Evolutionary conservation across 2,329 filamentous ascomycete genomes (phyloP).

Genomic region (Pseudogymnoascus sp.): DNA sequence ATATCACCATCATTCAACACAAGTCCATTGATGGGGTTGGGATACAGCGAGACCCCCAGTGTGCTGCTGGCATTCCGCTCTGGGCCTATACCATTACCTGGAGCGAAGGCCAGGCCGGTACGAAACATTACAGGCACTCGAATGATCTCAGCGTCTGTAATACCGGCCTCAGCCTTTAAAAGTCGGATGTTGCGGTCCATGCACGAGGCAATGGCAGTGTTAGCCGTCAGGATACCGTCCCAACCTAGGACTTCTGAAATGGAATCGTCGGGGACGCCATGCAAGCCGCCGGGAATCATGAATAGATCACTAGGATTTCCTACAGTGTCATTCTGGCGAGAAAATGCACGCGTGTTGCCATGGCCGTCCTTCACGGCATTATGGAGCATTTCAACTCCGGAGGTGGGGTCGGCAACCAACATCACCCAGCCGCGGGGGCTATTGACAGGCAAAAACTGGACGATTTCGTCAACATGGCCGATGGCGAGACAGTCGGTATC

Average conservation of each 20-base stretch:
- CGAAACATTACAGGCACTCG: background rate
- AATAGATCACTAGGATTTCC: background rate
- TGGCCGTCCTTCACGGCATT: slow-evolving; percentile 11
- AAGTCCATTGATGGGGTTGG: slow-evolving; percentile 11
- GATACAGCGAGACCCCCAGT: slow-evolving; percentile 12
- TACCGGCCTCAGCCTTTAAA: background rate
- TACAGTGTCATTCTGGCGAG: background rate
- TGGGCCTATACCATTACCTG: background rate
- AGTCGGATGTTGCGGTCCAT: background rate
- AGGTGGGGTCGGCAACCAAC: slow-evolving; percentile 19
- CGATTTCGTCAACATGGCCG: slow-evolving; percentile 32
- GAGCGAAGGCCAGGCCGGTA: background rate
- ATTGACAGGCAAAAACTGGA: slow-evolving; percentile 29
- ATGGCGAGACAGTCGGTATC: slow-evolving; percentile 29
- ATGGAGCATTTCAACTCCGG: slow-evolving; percentile 23
- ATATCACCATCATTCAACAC: slow-evolving; percentile 16
- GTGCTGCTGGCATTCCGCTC: slow-evolving; percentile 7
- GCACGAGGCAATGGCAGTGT: background rate
- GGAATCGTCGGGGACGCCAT: background rate
- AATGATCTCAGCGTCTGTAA: background rate
- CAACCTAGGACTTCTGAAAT: background rate
- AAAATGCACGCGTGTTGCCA: background rate
- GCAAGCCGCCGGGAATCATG: background rate
- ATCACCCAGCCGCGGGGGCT: slow-evolving; percentile 21
- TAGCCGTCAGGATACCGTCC: background rate